These are phyloP conservation scores for Vanrija sp. DNA, from an alignment of 1,284 basidiomycete species.

Conservation along the genomic window DNA sequence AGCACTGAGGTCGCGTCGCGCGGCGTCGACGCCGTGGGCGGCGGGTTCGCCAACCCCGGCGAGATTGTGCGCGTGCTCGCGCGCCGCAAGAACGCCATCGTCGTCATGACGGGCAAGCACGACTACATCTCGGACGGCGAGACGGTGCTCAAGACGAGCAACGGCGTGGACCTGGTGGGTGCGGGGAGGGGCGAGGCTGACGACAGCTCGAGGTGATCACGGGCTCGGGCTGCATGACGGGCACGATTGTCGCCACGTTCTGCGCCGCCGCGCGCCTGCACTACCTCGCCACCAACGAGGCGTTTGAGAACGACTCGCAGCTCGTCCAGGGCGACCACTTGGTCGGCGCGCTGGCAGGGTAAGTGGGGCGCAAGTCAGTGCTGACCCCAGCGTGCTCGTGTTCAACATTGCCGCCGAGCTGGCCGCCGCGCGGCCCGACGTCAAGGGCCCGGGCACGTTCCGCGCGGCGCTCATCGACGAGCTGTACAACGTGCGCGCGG, in stretches of 20 bases:
- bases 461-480: constrained; percentile 80
- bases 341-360: constrained; percentile 62
- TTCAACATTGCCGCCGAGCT: constrained; percentile 79
- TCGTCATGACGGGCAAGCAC: constrained; percentile 74
- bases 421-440: constrained; percentile 64
- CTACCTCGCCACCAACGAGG: constrained; percentile 9
- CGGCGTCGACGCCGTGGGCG: constrained; percentile 82
- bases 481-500: constrained; percentile 61
- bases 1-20: constrained; percentile 72
- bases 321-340: constrained; percentile 70
- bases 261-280: constrained; percentile 63
- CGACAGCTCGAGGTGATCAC: constrained; percentile 69
- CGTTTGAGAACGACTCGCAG: constrained; percentile 34
- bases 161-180: constrained; percentile 63
- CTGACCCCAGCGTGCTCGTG: constrained; percentile 61
- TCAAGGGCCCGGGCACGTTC: constrained; percentile 82
- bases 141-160: constrained; percentile 63
- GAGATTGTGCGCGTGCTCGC: constrained; percentile 69
- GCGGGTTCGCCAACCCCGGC: constrained; percentile 70
- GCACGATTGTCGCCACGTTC: constrained; percentile 54
- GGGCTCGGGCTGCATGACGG: constrained; percentile 85
- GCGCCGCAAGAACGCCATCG: constrained; percentile 72
- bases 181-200: not conserved
- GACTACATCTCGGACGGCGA: constrained; percentile 87
- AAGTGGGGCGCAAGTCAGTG: constrained; percentile 56